phyloP scores from a whole-genome alignment of 345 rosid species.

The Arabidopsis thaliana region TAIR10.1 NC_003070.9:7494501-7495000 shows the following conservation, averaged over 20 bases:
- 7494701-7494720: constrained; percentile 83
- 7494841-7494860: constrained; percentile 54
- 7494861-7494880: not conserved
- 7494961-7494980: constrained; percentile 71
- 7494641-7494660: not conserved
- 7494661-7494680: constrained; percentile 70
- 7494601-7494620: not conserved
- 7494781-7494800: constrained; percentile 82
- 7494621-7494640: not conserved
- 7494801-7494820: constrained; percentile 82
- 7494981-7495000: constrained; percentile 66
- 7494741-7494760: constrained; percentile 88
- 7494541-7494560: constrained; percentile 52
- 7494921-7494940: constrained; percentile 84
- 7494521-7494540: constrained; percentile 71
- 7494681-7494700: constrained; percentile 65
- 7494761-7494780: constrained; percentile 65
- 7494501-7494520: constrained; percentile 51
- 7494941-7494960: constrained; percentile 83
- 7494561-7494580: constrained; percentile 36
- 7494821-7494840: constrained; percentile 62
- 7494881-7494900: not conserved
- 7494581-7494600: constrained; percentile 41
- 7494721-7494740: constrained; percentile 71
- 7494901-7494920: not conserved